Evolutionary conservation across 2,329 filamentous ascomycete genomes (phyloP), one percentile per base, ranked within the genome.

Genomic region (Curvularia verruculosa): DNA sequence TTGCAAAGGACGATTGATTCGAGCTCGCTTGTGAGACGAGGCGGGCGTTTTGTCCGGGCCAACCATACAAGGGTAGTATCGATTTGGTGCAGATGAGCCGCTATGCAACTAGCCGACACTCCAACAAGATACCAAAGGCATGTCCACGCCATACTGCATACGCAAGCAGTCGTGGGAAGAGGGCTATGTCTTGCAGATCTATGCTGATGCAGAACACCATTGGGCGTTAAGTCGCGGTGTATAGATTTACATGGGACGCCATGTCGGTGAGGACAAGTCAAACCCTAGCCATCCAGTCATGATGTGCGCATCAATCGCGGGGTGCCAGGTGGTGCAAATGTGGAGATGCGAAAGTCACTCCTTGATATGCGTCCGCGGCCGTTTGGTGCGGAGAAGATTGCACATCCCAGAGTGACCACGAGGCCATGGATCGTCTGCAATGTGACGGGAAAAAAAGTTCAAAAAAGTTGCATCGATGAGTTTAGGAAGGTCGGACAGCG

Each of bases 211-310:
- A 26, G 46, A 24, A 23, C 21, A 34, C 34, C 6, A 19, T 26
- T 49, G 46, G 31, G 23, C 46, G 26, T 24, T 49, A 34, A 23
- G 28, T 18, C 36, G 34, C 13, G 31, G 24, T 18, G 34, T 19
- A 39, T 9, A n/a, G n/a, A 26, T 39, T 21, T 44, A 15, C 26
- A 28, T 54, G 31, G 46, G 26, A 44, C 10, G 34, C 41, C 23
- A 55, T 51, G 52, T 55, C 52, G 47, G 52, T 55, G 52, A 55
- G 31, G 28, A 15, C 39, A 55, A 41, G 34, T 41, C 51, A 40
- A 55, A 18, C 47, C 49, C 52, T 50, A 29, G 39, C 34, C 9
- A n/a, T 43, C 41, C 39, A 48, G 19, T 36, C 34, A 51, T 29
- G 36, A 21, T 44, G 18, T 31, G 49, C 18, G n/a, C 52, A 36